Base-by-base conservation (phyloP, 2,329 filamentous ascomycete genomes). In the Lasiodiplodia hormozganensis region DNA sequence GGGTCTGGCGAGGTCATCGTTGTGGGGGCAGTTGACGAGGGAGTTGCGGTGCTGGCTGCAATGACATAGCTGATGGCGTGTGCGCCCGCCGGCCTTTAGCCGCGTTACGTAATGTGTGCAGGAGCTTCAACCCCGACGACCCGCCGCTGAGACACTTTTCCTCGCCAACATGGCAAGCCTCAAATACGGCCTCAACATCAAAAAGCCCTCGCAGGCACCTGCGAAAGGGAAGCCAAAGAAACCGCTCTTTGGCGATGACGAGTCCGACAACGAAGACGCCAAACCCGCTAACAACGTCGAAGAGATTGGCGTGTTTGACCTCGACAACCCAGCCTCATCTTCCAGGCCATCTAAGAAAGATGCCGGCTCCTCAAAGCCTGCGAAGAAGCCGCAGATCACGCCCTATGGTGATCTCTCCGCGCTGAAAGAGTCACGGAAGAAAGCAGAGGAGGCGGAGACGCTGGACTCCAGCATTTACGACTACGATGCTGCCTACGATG, bases 401-500 rank as follows among this genome's bases (percentile, higher is more conserved):
- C 69, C 68, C 75, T 90, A 88, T 72, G 86, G 86, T 43, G 90
- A 94, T 74, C 85, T 93, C 1, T 92, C 91, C 3, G 87, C 88
- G 73, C 82, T 87, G 1, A 83, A 90, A 38, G 83, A 88, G 36
- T 88, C 90, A 31, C 86, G 87, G 65, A 88, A 87, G 73, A 85
- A 91, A 72, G 86, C 88, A 47, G 84, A 89, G 71, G 87, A 88
- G 18, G 92, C 91, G 2, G 84, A 89, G 70, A 85, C 88, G 69
- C 76, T 91, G 10, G 92, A 96, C 74, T 83, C 91, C 1, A 90
- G 88, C 60, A 89, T 96, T 72, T 96, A 94, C 83, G 92, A 96
- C 80, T 96, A 96, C 81, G 93, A 96, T 77, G 87, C 86, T 1
- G 91, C 93, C 25, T 94, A 93, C 81, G 92, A 95, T 73, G 91